Percentiles rank a stretch among this genome's conserved stretches.
phyloP scores from a whole-genome alignment of 768 basidiomycete genomes.

The Naganishia kalamii region DNA sequence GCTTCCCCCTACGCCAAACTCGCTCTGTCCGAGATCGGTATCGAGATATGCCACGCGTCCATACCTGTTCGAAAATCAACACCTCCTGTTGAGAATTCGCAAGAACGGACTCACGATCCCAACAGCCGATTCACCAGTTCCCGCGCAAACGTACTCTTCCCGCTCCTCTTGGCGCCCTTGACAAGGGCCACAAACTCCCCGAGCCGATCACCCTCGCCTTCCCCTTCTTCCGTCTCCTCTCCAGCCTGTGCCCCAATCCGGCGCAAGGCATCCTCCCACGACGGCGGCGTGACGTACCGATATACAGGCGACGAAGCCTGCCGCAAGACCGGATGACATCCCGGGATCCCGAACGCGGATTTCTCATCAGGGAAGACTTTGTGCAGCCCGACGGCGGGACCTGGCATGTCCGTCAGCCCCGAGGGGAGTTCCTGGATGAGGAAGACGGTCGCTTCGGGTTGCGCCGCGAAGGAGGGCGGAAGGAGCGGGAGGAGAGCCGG shows the following conservation, averaged over 20 bases:
- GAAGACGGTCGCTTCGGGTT: conserved; percentile 49
- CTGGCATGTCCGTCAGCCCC: conserved; percentile 63
- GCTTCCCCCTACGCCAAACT: conserved; percentile 81
- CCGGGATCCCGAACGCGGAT: conserved; percentile 43
- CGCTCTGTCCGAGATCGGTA: conserved; percentile 87
- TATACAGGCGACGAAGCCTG: conserved; percentile 32
- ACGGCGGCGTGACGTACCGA: conserved; percentile 32
- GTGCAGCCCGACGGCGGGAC: conserved; percentile 57
- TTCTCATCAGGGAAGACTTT: conserved; percentile 56
- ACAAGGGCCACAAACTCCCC: conserved; percentile 56
- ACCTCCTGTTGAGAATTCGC: neutral
- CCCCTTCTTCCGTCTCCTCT: conserved; percentile 5
- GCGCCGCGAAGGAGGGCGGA: conserved; percentile 28
- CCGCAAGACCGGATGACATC: conserved; percentile 50
- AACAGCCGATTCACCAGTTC: conserved; percentile 66
- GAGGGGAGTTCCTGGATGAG: conserved; percentile 57
- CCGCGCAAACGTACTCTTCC: conserved; percentile 83
- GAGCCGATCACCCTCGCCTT: conserved; percentile 23
- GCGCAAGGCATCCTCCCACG: conserved; percentile 44
- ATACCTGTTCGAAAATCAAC: conserved; percentile 52
- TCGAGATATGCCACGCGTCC: conserved; percentile 82
- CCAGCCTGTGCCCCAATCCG: conserved; percentile 21
- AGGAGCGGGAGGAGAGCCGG: conserved; percentile 19
- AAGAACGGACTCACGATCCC: conserved; percentile 49
- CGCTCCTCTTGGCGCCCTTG: conserved; percentile 76